Base-by-base conservation (phyloP, 805 yeast species). In the Sugiyamaella smithiae region DNA sequence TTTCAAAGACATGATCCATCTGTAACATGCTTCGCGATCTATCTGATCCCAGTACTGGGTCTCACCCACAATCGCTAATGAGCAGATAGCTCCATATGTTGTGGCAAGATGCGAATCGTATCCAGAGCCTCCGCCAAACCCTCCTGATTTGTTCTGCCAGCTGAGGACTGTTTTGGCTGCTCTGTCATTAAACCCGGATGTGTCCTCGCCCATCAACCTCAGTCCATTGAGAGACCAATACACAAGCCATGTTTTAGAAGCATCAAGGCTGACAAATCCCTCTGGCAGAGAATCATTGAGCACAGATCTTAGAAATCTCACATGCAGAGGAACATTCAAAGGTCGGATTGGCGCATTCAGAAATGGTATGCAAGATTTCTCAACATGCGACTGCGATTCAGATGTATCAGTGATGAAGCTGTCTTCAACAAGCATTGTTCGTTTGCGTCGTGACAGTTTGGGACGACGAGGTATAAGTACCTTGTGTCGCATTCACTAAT, bases 241-340 rank as follows among this genome's bases (percentile, higher is more conserved):
- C 1, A 86, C 50, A 60, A 91, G 68, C 98, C 98, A 93, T 0
- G 96, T 82, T 52, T 84, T 89, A n/a, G 93, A 85, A 0, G 97
- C 93, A 65, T 91, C 97, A 41, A 88, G 70, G 0, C 75, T 75
- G 2, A 65, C 61, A 63, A 76, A 84, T 6, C 64, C 68, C 1
- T 67, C 54, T 0, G 89, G 85, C 23, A 85, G 70, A 14, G 74
- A 68, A 8, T 66, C 61, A 9, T 17, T n/a, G 7, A 62, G 56
- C 20, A 80, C 66, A n/a, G 60, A 50, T 17, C 68, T 64, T 11
- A 79, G 64, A 58, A 73, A 85, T 44, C 54, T 51, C 7, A 62
- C 47, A 59, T 84, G 89, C 63, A 29, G 59, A 14, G 40, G 32
- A 4, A 22, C 22, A 5, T 47, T n/a, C 12, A 35, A 20, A 35